These are phyloP conservation scores for Pigoraptor vietnamica DNA, from an alignment of 78 protist genomes.

Conservation along the genomic window DNA sequence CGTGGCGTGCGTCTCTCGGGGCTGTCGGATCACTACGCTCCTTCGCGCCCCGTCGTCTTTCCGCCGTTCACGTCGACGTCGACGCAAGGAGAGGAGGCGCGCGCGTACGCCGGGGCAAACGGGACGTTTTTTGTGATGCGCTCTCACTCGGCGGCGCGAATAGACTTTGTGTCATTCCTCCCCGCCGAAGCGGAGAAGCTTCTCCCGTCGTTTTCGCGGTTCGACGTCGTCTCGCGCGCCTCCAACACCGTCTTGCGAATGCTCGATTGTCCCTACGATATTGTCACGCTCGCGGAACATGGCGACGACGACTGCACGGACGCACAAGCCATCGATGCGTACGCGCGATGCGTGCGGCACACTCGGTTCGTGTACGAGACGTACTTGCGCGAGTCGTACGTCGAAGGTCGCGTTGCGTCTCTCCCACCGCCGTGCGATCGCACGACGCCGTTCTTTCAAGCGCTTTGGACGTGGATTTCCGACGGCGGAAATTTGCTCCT, in stretches of 20 bases:
- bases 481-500: neutral
- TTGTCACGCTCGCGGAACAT: neutral
- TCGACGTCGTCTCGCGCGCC: neutral
- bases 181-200: neutral
- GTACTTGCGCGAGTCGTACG: neutral
- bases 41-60: neutral
- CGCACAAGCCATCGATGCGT: neutral
- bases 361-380: neutral
- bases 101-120: neutral
- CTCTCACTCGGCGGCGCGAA: neutral
- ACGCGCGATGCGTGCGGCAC: neutral
- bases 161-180: neutral
- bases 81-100: neutral
- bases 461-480: neutral
- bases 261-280: neutral
- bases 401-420: neutral
- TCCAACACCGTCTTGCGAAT: neutral
- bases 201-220: neutral
- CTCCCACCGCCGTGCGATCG: neutral
- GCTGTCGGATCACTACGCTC: neutral
- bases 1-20: neutral
- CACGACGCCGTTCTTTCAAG: neutral
- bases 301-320: neutral
- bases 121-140: neutral
- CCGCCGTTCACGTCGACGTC: neutral